These are phyloP conservation scores for Fusarium anthophilum DNA, from an alignment of 2,329 filamentous ascomycete species.

Conservation along the genomic window DNA sequence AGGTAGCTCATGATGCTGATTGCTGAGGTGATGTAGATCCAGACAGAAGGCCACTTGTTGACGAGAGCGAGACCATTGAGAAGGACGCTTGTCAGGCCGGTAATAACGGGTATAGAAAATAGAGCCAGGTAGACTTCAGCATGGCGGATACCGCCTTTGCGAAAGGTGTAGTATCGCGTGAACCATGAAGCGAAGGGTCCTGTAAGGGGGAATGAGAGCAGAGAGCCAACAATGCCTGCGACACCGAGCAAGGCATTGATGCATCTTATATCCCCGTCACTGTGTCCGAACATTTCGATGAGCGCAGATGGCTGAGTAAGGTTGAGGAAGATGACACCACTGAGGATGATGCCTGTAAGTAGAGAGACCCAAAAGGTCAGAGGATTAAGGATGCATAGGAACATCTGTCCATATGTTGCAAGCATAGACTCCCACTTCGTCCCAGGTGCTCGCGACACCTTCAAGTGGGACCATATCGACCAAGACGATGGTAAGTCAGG, in stretches of 20 bases:
- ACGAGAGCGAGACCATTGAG: conserved; percentile 19
- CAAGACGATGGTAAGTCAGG: neutral
- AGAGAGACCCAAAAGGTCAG: conserved; percentile 34
- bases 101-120: conserved; percentile 10
- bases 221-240: neutral
- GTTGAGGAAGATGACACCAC: conserved; percentile 17
- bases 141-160: conserved; percentile 20
- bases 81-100: neutral
- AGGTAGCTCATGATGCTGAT: conserved; percentile 26
- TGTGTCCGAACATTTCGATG: neutral
- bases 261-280: rapidly evolving
- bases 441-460: conserved; percentile 7
- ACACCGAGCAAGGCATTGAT: neutral
- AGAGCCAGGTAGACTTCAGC: conserved; percentile 21
- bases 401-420: conserved; percentile 31
- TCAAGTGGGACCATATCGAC: conserved; percentile 1
- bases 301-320: conserved; percentile 12
- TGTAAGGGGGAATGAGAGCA: conserved; percentile 9
- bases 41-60: neutral
- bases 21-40: conserved; percentile 17
- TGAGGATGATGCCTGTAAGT: conserved; percentile 20
- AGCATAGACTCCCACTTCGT: conserved; percentile 3
- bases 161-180: conserved; percentile 6
- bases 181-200: conserved; percentile 27
- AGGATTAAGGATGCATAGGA: conserved; percentile 31